Conservation (phyloP, 495 filamentous ascomycete genomes). For the Physcia stellaris region DNA sequence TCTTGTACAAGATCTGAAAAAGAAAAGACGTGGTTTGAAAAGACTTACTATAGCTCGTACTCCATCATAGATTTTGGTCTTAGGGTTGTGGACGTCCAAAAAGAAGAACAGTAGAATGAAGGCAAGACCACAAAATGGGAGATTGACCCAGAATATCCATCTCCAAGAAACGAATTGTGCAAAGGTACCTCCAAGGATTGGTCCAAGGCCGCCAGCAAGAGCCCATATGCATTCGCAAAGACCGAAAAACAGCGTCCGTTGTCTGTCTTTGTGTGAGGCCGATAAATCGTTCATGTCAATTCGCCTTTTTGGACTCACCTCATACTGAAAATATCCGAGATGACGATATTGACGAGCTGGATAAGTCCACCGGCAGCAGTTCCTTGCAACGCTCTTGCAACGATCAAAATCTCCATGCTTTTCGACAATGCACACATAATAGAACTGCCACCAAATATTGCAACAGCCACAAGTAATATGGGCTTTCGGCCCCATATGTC, state of each 20-base stretch:
- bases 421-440: slow-evolving; percentile 35
- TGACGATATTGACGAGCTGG: slow-evolving; percentile 37
- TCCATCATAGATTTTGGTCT: slow-evolving; percentile 55
- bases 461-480: slow-evolving; percentile 33
- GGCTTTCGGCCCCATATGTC: slow-evolving; percentile 51
- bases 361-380: slow-evolving; percentile 40
- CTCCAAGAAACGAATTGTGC: slow-evolving; percentile 49
- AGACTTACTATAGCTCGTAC: slow-evolving; percentile 57
- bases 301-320: too few relatives aligned
- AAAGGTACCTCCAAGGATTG: slow-evolving; percentile 56
- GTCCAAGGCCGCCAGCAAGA: slow-evolving; percentile 45
- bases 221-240: slow-evolving; percentile 44
- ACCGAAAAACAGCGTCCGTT: slow-evolving; percentile 39
- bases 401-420: slow-evolving; percentile 40
- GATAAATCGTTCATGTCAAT: background rate
- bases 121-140: slow-evolving; percentile 43
- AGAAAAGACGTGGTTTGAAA: too few relatives aligned
- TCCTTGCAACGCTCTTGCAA: slow-evolving; percentile 41
- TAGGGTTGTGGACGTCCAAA: slow-evolving; percentile 55
- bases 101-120: slow-evolving; percentile 44
- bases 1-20: too few relatives aligned
- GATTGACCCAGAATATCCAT: slow-evolving; percentile 63
- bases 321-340: slow-evolving; percentile 46
- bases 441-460: slow-evolving; percentile 27
- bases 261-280: slow-evolving; percentile 14